phyloP scores from a whole-genome alignment of 1,139 yeast genomes.

The Geotrichum aggregatum region DNA sequence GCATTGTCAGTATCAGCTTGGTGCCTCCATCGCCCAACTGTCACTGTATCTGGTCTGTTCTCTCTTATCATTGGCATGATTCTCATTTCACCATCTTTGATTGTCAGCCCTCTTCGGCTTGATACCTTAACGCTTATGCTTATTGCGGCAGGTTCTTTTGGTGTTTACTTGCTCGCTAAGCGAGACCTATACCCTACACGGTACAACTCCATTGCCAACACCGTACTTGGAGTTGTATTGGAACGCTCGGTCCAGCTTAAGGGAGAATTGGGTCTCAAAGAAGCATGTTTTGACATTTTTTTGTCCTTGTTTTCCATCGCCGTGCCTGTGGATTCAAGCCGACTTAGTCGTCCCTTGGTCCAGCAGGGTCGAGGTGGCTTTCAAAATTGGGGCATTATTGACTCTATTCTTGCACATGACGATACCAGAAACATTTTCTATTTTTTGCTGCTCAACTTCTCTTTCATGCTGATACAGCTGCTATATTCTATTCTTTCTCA shows the following conservation, averaged over 20 bases:
- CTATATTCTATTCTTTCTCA: constrained; percentile 88
- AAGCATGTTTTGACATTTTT: constrained; percentile 10
- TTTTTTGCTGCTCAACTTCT: constrained; percentile 75
- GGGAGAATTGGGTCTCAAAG: constrained; percentile 15
- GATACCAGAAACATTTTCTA: constrained; percentile 89
- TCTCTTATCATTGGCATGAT: constrained; percentile 16
- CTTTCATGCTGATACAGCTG: constrained; percentile 91
- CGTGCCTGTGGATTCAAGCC: constrained; percentile 17
- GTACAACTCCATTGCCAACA: constrained; percentile 32
- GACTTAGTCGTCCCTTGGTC: constrained; percentile 13
- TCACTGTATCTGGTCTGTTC: constrained; percentile 14
- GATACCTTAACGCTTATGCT: constrained; percentile 28
- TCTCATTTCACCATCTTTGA: constrained; percentile 14
- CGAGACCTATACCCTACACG: constrained; percentile 37
- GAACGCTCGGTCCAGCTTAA: constrained; percentile 19
- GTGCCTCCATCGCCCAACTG: constrained; percentile 19
- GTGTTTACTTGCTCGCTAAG: constrained; percentile 36
- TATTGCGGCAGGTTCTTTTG: constrained; percentile 37
- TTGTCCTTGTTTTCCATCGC: constrained; percentile 12
- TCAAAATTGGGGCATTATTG: constrained; percentile 34
- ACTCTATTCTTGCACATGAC: constrained; percentile 46
- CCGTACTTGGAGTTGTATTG: constrained; percentile 18
- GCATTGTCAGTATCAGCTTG: constrained; percentile 16
- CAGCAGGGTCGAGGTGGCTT: constrained; percentile 13
- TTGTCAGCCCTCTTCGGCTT: constrained; percentile 10